Base-by-base conservation (phyloP, 2,329 filamentous ascomycete genomes). In the Zarea fungicola region DNA sequence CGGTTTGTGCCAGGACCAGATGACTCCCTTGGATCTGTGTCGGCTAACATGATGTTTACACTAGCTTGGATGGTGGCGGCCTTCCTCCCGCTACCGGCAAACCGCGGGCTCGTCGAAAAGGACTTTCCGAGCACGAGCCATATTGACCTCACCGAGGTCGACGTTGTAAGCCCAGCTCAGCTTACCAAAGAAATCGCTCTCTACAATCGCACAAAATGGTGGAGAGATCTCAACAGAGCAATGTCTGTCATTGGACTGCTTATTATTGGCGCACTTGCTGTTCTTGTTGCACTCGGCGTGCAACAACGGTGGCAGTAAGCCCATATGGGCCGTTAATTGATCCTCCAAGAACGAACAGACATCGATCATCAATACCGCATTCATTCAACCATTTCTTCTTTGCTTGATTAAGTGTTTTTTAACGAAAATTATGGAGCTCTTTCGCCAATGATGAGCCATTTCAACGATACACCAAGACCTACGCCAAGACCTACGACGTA, bases 1-100 rank as follows among this genome's bases (percentile, higher is more conserved):
- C 52, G 74, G 82, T 85, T 69, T 66, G 80, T 65, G 28, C 42
- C 22, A n/a, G n/a, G 14, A n/a, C 22, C 41, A 23, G 14, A 19
- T 7, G 14, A 19, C 4, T 14, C 22, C 21, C 19, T 4, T 5
- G 22, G 16, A 6, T 18, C 11, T 22, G 7, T 14, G 10, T 31
- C 1, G 10, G 9, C 37, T 53, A 35, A 48, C 46, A 6, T 26
- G 56, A 53, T 62, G 52, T 42, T 34, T 10, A 43, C 37, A 46
- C 42, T 56, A 85, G 85, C 84, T 48, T 95, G 89, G 89, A 87
- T 92, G 70, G 73, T 89, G 54, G 89, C 84, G 2, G 80, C 88
- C 1, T 75, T 91, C 47, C 71, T 93, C 11, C 87, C 87, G 1
- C 67, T 95, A 6, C 87, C 87, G 9, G 70, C 71, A 2, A 75